phyloP scores from a whole-genome alignment of 2,329 filamentous ascomycete species.

The Fusarium clavum region DNA sequence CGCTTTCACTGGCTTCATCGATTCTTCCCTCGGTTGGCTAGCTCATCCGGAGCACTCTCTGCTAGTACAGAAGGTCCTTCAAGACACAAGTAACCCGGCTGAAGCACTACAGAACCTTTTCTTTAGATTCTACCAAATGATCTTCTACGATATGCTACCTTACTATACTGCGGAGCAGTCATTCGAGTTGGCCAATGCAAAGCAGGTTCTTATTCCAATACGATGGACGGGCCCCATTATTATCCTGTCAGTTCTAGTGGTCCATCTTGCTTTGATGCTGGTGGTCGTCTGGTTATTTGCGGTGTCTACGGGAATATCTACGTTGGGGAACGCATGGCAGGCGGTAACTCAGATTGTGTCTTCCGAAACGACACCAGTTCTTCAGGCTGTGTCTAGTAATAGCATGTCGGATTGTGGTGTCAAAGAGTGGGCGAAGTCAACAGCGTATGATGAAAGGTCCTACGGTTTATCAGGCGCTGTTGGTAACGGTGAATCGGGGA shows the following conservation, averaged over 20 bases:
- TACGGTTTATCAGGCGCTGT: background rate
- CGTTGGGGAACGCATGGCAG: conserved; percentile 18
- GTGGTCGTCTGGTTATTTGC: conserved; percentile 5
- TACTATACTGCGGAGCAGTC: background rate
- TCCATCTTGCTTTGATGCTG: background rate
- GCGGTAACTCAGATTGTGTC: conserved; percentile 22
- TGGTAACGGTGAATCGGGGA: background rate
- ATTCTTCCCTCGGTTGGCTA: background rate
- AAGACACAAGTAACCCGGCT: conserved; percentile 11
- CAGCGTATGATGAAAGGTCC: background rate
- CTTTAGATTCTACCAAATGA: conserved; percentile 24
- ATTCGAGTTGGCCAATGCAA: background rate
- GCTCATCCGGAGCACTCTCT: conserved; percentile 13
- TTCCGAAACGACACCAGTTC: background rate
- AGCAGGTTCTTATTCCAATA: background rate
- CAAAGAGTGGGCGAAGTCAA: background rate
- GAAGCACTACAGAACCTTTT: background rate
- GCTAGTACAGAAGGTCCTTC: conserved; percentile 12
- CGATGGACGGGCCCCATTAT: background rate
- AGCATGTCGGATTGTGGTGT: conserved; percentile 15
- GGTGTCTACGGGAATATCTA: background rate
- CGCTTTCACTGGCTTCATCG: fast-evolving
- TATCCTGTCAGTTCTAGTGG: fast-evolving
- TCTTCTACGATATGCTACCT: conserved; percentile 5
- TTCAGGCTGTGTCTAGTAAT: background rate